Evolutionary conservation across 352 stramenopile species (phyloP).

Genomic region (Globisporangium middletonii): DNA sequence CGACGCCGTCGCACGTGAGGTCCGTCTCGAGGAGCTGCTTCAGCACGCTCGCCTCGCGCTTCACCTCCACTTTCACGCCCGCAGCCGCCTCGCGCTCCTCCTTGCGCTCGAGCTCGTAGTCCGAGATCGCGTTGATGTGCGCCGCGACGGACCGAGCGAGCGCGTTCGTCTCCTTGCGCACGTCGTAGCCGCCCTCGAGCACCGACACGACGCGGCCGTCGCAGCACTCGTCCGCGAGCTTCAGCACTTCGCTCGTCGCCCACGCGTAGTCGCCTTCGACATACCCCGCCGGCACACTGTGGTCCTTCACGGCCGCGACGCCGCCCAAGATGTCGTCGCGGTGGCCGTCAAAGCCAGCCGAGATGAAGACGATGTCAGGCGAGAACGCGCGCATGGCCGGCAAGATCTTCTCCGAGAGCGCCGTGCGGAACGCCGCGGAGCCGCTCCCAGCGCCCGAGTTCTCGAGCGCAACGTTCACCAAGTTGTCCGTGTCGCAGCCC

Average conservation of each 20-base stretch:
- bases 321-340: conserved; percentile 82
- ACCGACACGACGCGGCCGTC: conserved; percentile 79
- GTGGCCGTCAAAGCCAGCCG: conserved; percentile 83
- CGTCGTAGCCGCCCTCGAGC: conserved; percentile 83
- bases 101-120: conserved; percentile 40
- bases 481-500: conserved; percentile 43
- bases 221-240: conserved; percentile 69
- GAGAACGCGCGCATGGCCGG: conserved; percentile 70
- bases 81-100: conserved; percentile 4
- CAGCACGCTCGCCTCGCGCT: conserved; percentile 34
- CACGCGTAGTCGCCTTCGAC: conserved; percentile 81
- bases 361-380: conserved; percentile 87
- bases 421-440: conserved; percentile 57
- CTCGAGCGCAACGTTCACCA: conserved; percentile 76
- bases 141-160: conserved; percentile 76
- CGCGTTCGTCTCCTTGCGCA: conserved; percentile 75
- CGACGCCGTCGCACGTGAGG: conserved; percentile 32
- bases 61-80: conserved; percentile 18
- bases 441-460: conserved; percentile 60
- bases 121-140: conserved; percentile 67
- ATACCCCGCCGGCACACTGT: conserved; percentile 70
- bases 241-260: conserved; percentile 72
- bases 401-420: conserved; percentile 52
- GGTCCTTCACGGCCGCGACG: conserved; percentile 68
- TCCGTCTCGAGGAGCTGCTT: conserved; percentile 45